phyloP scores from a whole-genome alignment of 2,329 filamentous ascomycete genomes.

The Daldinia sp. region DNA sequence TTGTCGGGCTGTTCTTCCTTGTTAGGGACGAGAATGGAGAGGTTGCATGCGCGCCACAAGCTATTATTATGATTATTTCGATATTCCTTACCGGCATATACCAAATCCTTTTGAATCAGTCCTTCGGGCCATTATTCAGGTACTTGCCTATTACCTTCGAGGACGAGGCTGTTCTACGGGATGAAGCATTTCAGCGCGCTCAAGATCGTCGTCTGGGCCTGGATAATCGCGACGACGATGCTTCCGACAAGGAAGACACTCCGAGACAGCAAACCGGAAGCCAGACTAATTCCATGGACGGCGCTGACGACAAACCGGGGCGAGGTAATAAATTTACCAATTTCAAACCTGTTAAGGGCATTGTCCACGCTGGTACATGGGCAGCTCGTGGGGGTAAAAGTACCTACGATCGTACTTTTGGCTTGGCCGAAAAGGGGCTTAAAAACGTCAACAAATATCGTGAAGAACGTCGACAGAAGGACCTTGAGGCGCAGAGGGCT shows the following conservation, averaged over 20 bases:
- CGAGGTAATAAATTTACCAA: constrained; percentile 42
- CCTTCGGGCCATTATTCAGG: constrained; percentile 84
- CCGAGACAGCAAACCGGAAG: constrained; percentile 51
- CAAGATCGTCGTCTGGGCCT: constrained; percentile 76
- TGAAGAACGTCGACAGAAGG: constrained; percentile 59
- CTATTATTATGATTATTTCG: constrained; percentile 82
- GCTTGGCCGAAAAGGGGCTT: constrained; percentile 51
- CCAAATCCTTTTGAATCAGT: constrained; percentile 80
- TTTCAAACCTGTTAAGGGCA: constrained; percentile 55
- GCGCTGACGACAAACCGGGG: constrained; percentile 39
- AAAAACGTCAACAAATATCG: constrained; percentile 59
- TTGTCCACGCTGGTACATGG: constrained; percentile 58
- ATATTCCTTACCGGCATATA: constrained; percentile 76
- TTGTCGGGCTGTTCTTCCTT: constrained; percentile 91
- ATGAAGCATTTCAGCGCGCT: constrained; percentile 84
- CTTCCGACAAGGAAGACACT: constrained; percentile 52
- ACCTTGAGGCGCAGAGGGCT: constrained; percentile 75
- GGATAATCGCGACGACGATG: constrained; percentile 56
- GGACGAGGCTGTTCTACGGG: constrained; percentile 90
- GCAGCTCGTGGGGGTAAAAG: constrained; percentile 59
- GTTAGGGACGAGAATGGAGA: constrained; percentile 64
- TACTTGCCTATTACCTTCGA: constrained; percentile 95
- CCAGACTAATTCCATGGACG: constrained; percentile 48
- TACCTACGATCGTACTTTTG: constrained; percentile 56
- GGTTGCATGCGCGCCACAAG: constrained; percentile 75